Evolutionary conservation across 441 rosid genomes (phyloP).

Genomic region (Croton setiger): DNA sequence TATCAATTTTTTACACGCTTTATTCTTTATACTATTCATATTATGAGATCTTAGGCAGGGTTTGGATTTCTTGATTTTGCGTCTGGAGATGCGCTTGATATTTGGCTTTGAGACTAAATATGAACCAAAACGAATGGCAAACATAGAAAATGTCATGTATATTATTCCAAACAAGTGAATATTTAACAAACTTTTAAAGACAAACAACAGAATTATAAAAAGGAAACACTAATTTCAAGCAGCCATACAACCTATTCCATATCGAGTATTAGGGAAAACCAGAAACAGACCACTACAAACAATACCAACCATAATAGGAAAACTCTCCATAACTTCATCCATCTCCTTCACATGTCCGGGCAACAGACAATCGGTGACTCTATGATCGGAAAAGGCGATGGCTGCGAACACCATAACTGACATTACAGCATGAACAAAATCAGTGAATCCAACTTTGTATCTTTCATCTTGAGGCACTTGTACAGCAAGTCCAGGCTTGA

Average conservation of each 20-base stretch:
- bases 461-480: conserved; percentile 65
- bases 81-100: no score
- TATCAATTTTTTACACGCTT: neutral
- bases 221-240: conserved; percentile 21
- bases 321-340: conserved; percentile 88
- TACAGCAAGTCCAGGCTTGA: conserved; percentile 66
- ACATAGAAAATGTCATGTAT: no score
- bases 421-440: conserved; percentile 79
- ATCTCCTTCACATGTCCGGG: conserved; percentile 76
- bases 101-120: no score
- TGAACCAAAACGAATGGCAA: no score
- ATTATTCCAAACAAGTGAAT: neutral
- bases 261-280: conserved; percentile 68
- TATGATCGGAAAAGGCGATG: conserved; percentile 68
- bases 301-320: conserved; percentile 78
- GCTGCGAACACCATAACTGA: conserved; percentile 85
- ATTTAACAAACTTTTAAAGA: neutral
- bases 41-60: no score
- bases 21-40: neutral
- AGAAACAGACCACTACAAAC: conserved; percentile 74
- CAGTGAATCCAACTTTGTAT: conserved; percentile 58
- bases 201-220: neutral
- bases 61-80: no score
- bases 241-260: conserved; percentile 39
- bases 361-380: conserved; percentile 65